Evolutionary conservation across 75 land plant genomes (phyloP), one percentile per base, ranked within the genome.

Genomic region (Picea glauca): DNA sequence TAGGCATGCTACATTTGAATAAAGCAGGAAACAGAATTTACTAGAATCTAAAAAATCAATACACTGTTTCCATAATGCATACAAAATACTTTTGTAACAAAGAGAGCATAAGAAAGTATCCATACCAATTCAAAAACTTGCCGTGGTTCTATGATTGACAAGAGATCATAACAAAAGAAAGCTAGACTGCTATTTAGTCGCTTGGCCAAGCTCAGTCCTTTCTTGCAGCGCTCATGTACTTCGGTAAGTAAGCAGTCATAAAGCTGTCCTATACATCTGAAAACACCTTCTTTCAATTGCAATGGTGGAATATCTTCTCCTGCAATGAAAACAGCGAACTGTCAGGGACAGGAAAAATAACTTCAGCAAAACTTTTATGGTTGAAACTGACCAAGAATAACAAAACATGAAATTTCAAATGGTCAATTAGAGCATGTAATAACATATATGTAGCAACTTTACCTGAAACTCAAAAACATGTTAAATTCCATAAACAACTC

Each of bases 141-240:
- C 43, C 98, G 96, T n/a, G 99, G 99, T 67, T 98, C 99, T 78
- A 95, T 84, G 33, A 93, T 81, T 14, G 99, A 98, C 46, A 98
- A 85, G 15, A 98, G 89, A 85, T 98, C 99, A 81, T 93, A 93
- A 79, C 99, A 98, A 78, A 95, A 95, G 81, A 98, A 98, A 0
- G 93, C 99, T 78, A 98, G 78, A 85, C 94, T 98, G 64, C 96
- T 91, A 54, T 98, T 98, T 70, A 98, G 78, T 33, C 93, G 88
- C 81, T 91, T 98, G 7, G 99, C 99, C 76, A 98, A 80, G 65
- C 94, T 88, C 60, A 95, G 76, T 1, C 96, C 96, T 81, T 98
- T 98, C 80, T 98, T 98, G 85, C 98, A 95, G 17, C 99, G 92
- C 65, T 98, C 99, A 88, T 95, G 98, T 13, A 98, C 99, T 83